Evolutionary conservation across 2,329 filamentous ascomycete genomes (phyloP).

Genomic region (Trichoderma afroharzianum): DNA sequence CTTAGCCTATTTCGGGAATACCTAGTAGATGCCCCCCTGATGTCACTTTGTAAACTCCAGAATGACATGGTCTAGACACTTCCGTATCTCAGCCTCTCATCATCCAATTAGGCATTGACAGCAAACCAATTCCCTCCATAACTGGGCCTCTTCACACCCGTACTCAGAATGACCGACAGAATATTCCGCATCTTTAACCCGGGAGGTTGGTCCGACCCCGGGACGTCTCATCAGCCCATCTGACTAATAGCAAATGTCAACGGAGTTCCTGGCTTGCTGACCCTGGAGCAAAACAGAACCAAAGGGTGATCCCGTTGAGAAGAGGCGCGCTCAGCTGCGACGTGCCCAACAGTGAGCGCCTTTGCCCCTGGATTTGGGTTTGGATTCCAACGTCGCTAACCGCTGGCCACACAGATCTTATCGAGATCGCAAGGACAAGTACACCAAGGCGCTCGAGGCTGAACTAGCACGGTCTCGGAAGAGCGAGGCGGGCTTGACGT

Average conservation of each 20-base stretch:
- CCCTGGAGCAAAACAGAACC: constrained; percentile 16
- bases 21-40: background rate
- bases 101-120: background rate
- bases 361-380: background rate
- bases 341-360: constrained; percentile 27
- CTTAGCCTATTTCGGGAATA: constrained; percentile 5
- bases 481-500: constrained; percentile 24
- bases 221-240: background rate
- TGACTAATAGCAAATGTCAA: background rate
- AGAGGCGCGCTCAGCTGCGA: constrained; percentile 28
- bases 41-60: background rate
- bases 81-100: background rate
- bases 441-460: constrained; percentile 27
- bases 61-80: background rate
- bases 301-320: constrained; percentile 26
- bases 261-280: background rate
- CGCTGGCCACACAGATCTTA: constrained; percentile 24
- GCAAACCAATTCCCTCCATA: background rate
- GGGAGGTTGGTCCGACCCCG: constrained; percentile 15
- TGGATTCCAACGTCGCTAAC: background rate
- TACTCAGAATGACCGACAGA: constrained; percentile 18
- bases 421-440: constrained; percentile 30
- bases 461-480: constrained; percentile 23
- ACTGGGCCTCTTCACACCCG: background rate
- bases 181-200: constrained; percentile 37